Base-by-base conservation (phyloP, 2,329 filamentous ascomycete genomes). In the Fusarium veterinarium region DNA sequence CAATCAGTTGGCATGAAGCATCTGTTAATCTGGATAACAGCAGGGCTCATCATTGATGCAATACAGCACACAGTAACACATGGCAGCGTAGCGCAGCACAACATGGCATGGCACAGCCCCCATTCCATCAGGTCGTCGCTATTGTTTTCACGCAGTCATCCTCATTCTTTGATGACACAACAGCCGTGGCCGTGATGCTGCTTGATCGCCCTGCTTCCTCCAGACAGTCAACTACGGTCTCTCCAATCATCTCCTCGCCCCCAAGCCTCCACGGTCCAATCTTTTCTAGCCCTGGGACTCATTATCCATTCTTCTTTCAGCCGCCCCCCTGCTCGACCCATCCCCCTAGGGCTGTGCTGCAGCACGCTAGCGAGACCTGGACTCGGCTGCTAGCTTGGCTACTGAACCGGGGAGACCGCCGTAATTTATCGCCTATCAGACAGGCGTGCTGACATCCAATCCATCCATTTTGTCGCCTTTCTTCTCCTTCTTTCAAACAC, bases 261-360 rank as follows among this genome's bases (percentile, higher is more conserved):
- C 63, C 49, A 45, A 51, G 63, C 62, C 52, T 51, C 66, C 62
- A 61, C 28, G 48, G 49, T 58, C 53, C 70, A 57, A 40, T 59
- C 53, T 60, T 64, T 45, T 56, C 59, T 42, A 73, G 67, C 66
- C 69, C 60, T 48, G 37, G 55, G 52, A 45, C 57, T 59, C 28
- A 37, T n/a, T 45, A 59, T 45, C 55, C 51, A 70, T 65, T 57
- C 58, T 52, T 53, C 49, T 30, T 61, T 49, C 42, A 64, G 31
- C 52, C 41, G 30, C 45, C 40, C 46, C 61, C 70, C 44, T 64
- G 65, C 49, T 42, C 42, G 40, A 59, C 60, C 64, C 64, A 61
- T 60, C 63, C 58, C 61, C 53, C 56, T 76, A 76, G 66, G 75
- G 75, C 75, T 76, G 73, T 73, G 71, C 65, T 76, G 60, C 56